Evolutionary conservation across 805 yeast species (phyloP).

Genomic region (Kazachstania viticola): DNA sequence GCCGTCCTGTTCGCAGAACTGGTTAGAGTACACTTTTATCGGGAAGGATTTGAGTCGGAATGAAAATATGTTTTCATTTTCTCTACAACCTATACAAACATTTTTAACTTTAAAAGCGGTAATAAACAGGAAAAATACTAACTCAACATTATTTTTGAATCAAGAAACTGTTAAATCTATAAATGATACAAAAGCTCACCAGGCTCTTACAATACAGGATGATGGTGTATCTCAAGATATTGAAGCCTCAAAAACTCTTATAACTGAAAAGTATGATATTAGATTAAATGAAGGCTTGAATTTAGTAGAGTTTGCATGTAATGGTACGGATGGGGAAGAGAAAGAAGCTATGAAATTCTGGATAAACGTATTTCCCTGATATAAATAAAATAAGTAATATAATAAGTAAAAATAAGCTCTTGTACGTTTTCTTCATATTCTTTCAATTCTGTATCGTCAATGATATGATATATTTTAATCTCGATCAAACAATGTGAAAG

Average conservation of each 20-base stretch:
- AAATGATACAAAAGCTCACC: slow-evolving; percentile 2
- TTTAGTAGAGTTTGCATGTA: slow-evolving; percentile 16
- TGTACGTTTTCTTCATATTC: too few relatives aligned
- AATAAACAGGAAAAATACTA: slow-evolving; percentile 5
- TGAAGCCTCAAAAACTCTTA: slow-evolving; percentile 2
- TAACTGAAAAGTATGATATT: slow-evolving; percentile 18
- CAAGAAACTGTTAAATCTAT: slow-evolving; percentile 11
- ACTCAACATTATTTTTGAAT: slow-evolving; percentile 12
- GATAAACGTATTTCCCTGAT: slow-evolving; percentile 24
- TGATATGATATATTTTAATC: too few relatives aligned
- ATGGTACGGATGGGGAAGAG: slow-evolving; percentile 2
- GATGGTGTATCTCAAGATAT: slow-evolving; percentile 1
- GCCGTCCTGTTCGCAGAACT: slow-evolving; percentile 21
- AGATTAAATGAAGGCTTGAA: slow-evolving; percentile 25
- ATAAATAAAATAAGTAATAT: too few relatives aligned
- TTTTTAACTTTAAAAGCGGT: slow-evolving; percentile 17
- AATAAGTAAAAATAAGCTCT: too few relatives aligned
- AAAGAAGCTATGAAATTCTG: slow-evolving; percentile 21
- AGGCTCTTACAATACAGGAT: not conserved
- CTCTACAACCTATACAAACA: slow-evolving; percentile 22
- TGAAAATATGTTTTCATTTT: slow-evolving; percentile 19
- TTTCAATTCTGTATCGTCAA: too few relatives aligned
- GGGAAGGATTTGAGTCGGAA: slow-evolving; percentile 17
- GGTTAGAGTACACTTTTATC: slow-evolving; percentile 22
- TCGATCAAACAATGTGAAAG: too few relatives aligned